Evolutionary conservation across 192 early-diverging fungal species (phyloP), one percentile per base, ranked within the genome.

Genomic region (Backusella morwellensis): DNA sequence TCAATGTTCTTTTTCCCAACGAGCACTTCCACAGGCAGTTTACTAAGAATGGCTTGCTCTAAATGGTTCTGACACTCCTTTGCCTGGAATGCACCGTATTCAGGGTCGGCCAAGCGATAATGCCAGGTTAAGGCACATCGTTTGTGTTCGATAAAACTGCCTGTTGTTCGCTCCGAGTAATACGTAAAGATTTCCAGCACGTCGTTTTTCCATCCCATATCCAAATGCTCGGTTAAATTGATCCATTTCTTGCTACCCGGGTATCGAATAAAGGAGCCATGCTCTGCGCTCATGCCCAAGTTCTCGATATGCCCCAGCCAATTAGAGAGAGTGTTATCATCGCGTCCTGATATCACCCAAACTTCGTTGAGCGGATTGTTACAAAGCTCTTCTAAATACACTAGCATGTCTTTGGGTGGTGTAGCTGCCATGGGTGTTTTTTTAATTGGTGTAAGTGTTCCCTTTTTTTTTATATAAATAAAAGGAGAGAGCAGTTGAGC

Each of bases 1-100:
- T 99, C 97, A 5, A 99, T 87, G 68, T 96, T 97, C 86, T 98
- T 99, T 82, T 98, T 98, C 59, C 98, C 97, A 21, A 97, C 88
- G 66, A 99, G 78, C 40, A 98, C 92, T 79, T 98, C 98, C 19
- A 99, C 92, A 0, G 97, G 97, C 34, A 94, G 85, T 85, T 97
- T 97, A n/a, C 95, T 94, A 21, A 97, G 83, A 4, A 99, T 90
- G 3, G 95, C 90, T 74, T 95, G 90, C 81, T 98, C 95, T 41
- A 99, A 80, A 81, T 98, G 96, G 82, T 96, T 97, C 84, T 96
- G 94, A 82, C 96, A 98, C 77, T 99, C 97, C 80, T 98, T 97
- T 32, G 96, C 93, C 86, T 99, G 98, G 89, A 98, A 99, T 35
- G 87, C 88, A 40, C 93, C 98, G 87, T 96, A 99, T 56, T 93